These are phyloP conservation scores for Thielaviopsis punctulata DNA, from an alignment of 2,329 filamentous ascomycete species.

Conservation along the genomic window DNA sequence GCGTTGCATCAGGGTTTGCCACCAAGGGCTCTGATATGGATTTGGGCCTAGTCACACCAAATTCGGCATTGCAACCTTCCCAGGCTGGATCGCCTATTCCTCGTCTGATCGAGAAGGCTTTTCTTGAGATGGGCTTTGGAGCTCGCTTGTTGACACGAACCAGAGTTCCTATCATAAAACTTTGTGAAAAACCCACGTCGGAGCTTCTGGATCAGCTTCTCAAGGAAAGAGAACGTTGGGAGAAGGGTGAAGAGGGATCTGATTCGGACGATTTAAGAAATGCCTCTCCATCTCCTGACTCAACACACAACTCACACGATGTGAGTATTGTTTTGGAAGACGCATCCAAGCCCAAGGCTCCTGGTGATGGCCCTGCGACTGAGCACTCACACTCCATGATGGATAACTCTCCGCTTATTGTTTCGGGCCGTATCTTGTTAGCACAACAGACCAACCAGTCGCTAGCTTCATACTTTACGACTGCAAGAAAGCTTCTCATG, in stretches of 20 bases:
- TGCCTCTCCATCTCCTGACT: neutral
- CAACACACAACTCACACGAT: neutral
- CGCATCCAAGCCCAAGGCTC: neutral
- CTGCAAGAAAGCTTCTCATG: slow-evolving; percentile 6
- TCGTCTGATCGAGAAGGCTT: slow-evolving; percentile 54
- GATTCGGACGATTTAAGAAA: neutral
- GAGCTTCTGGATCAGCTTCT: slow-evolving; percentile 43
- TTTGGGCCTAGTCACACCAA: slow-evolving; percentile 54
- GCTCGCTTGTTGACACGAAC: slow-evolving; percentile 63
- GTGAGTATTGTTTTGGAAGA: neutral
- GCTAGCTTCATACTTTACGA: slow-evolving; percentile 10
- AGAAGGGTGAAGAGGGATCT: slow-evolving; percentile 25
- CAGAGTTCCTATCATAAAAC: slow-evolving; percentile 72
- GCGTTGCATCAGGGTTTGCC: slow-evolving; percentile 69
- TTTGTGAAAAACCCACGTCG: slow-evolving; percentile 54
- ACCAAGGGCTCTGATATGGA: slow-evolving; percentile 86
- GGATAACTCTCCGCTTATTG: neutral
- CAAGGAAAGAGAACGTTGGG: slow-evolving; percentile 55
- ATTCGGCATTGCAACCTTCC: slow-evolving; percentile 36
- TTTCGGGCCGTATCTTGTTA: slow-evolving; percentile 5
- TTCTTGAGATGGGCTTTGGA: slow-evolving; percentile 56
- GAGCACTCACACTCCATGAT: neutral
- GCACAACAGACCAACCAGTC: slow-evolving; percentile 6
- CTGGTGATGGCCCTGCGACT: neutral
- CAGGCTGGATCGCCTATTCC: slow-evolving; percentile 46